phyloP scores from a whole-genome alignment of 805 yeast species.

The Yamadazyma laniorum region DNA sequence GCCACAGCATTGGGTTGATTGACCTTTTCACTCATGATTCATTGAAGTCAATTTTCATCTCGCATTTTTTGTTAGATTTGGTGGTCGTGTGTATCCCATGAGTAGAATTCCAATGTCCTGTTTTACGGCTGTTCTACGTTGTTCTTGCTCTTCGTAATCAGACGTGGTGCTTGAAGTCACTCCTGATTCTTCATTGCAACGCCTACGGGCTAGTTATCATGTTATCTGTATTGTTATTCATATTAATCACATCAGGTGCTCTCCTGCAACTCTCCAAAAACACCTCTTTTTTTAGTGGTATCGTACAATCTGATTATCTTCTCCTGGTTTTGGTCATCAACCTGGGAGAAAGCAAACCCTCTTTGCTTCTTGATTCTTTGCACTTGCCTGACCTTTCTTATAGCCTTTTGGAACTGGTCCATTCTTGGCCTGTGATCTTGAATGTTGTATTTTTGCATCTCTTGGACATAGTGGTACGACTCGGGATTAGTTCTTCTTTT shows the following conservation, averaged over 20 bases:
- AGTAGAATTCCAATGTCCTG: too few relatives aligned
- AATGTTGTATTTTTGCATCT: constrained; percentile 90
- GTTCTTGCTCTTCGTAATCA: too few relatives aligned
- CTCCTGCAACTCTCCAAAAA: constrained; percentile 53
- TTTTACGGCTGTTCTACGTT: too few relatives aligned
- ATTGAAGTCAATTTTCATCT: constrained; percentile 1
- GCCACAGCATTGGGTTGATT: constrained; percentile 1
- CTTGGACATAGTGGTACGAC: constrained; percentile 92
- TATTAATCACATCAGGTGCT: constrained; percentile 6
- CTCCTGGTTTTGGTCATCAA: constrained; percentile 87
- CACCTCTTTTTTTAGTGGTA: constrained; percentile 81
- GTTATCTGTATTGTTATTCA: too few relatives aligned
- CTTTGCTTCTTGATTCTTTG: constrained; percentile 97
- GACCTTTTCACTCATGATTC: constrained; percentile 5
- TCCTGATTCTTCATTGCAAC: too few relatives aligned
- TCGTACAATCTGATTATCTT: constrained; percentile 90
- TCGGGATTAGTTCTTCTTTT: constrained; percentile 91
- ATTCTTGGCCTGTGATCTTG: constrained; percentile 94
- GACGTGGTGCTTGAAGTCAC: too few relatives aligned
- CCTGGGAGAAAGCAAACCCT: constrained; percentile 97
- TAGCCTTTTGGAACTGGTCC: constrained; percentile 96
- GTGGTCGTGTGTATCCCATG: neutral
- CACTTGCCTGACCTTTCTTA: constrained; percentile 95
- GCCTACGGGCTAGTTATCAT: too few relatives aligned
- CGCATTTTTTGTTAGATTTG: neutral